Base-by-base conservation (phyloP, 768 basidiomycete genomes). In the Kwoniella botswanensis region DNA sequence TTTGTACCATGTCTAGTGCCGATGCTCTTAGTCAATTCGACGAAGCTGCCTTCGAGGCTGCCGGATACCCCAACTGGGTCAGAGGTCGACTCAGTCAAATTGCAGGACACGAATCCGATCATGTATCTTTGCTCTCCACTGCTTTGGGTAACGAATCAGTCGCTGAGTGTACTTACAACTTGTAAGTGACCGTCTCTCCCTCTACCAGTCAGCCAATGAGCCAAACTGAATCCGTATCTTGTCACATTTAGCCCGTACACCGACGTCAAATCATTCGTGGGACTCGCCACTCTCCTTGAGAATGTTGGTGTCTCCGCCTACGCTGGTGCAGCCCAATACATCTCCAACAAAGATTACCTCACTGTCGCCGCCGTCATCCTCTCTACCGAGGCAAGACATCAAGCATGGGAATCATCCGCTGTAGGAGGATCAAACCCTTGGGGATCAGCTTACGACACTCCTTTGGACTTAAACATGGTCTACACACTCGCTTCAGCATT, bases 321-420 rank as follows among this genome's bases (percentile, higher is more conserved):
- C 78, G 85, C 87, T 69, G 91, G 91, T 22, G 87, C 87, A 1
- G 84, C 87, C 1, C 84, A 85, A 59, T 86, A 84, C 73, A 84
- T 90, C 72, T 72, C 79, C 17, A 84, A 86, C 73, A 85, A 85
- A 80, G 86, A 83, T 29, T 88, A 82, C 76, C 52, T 77, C 44
- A 80, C 82, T 3, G 86, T 87, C n/a, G 87, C 88, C 1, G 90
- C 85, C 0, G 85, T 85, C 26, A 91, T 93, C 74, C 85, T 91
- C 65, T 82, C 88, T 15, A 86, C 86, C 61, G 89, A 92, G 77
- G 86, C 89, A 22, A 86, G 89, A 44, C 90, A 91, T 66, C 86
- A 88, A 18, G 84, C 86, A 1, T 91, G 89, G 89, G 82, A 90
- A 44, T 85, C 85, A 65, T 85, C 86, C 0, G 85, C 87, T 17